Base-by-base conservation (phyloP, 1,284 basidiomycete genomes). In the Tilletia walkeri region DNA sequence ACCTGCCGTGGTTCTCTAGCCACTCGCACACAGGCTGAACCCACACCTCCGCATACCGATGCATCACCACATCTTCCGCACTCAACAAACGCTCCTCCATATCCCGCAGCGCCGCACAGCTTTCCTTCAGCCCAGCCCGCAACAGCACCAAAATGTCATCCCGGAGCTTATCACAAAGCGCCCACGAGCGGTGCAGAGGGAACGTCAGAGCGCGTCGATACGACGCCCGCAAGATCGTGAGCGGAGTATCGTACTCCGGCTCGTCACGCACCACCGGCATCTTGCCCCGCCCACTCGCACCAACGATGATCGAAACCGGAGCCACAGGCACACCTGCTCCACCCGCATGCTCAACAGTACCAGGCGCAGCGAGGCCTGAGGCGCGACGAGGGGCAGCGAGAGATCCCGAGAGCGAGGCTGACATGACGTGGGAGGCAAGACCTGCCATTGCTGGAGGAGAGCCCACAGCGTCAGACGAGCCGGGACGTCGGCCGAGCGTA, bases 131-230 rank as follows among this genome's bases (percentile, higher is more conserved):
- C 48, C 63, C 49, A 16, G 39, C 4, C 6, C 59, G 24, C 2
- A 73, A 56, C 1, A 69, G 66, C 30, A 9, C 18, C n/a, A 59
- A 20, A 18, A 67, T 54, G 34, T 75, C 69, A 1, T 48, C 38
- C 6, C 69, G 66, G n/a, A 72, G 59, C 3, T 49, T 54, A 18
- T 68, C 72, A 50, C 71, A 72, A 16, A 72, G 53, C 5, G 69
- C 69, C 65, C 66, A 67, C 4, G 67, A 68, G 16, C 73, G 71
- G 48, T 75, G 70, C 36, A 75, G 63, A 2, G 73, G 73, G 30
- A 69, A 71, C 7, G 69, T 71, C 20, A 75, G 59, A 1, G 71
- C 69, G 2, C 73, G 71, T 12, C 73, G 71, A 53, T 67, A 75
- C 18, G 41, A 67, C 14, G 67, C 69, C n/a, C 69, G 65, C 24